Evolutionary conservation across 1,139 yeast species (phyloP), one percentile per base, ranked within the genome.

Genomic region (Diutina pseudorugosa): DNA sequence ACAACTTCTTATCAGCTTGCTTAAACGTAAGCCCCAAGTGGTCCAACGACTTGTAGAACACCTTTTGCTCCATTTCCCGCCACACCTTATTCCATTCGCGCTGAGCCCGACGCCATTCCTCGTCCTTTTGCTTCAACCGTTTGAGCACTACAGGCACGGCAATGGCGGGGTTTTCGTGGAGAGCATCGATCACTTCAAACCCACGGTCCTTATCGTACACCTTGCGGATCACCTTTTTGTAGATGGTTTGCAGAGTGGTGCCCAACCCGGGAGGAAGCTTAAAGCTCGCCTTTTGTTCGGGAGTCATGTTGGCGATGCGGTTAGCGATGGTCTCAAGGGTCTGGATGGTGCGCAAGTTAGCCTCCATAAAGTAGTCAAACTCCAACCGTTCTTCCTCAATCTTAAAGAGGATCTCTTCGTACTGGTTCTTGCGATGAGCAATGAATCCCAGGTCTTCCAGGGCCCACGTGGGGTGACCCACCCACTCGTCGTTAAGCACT

Each of bases 381-480:
- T 93, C 98, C 60, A 90, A 95, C 62, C 99, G 82, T 68, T 93
- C 99, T 67, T 93, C 98, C 68, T 93, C 98, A 55, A 91, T 90
- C 64, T 95, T 85, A 71, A 90, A 91, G 56, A 94, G 72, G 53
- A 93, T 88, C 68, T 93, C 98, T 69, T 93, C 98, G 65, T 91
- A 93, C 69, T 93, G 98, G 64, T 94, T 93, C 68, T 94, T 93
- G 60, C 98, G 82, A 67, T 94, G 98, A 18, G 98, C 96, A 64
- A 93, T 91, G 63, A 91, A 93, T 0, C 98, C 98, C 23, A 96
- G 88, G 65, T 94, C 98, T 67, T 93, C 98, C 1, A 98, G 91
- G 1, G 98, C 98, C 98, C 98, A 94, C 6, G 96, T 95, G 42
- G 99, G 99, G 67, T 91, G 98, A 2, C 97, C 97, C 25, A 93